phyloP scores from a whole-genome alignment of 495 filamentous ascomycete species.

The Parachaetomium inaequale region DNA sequence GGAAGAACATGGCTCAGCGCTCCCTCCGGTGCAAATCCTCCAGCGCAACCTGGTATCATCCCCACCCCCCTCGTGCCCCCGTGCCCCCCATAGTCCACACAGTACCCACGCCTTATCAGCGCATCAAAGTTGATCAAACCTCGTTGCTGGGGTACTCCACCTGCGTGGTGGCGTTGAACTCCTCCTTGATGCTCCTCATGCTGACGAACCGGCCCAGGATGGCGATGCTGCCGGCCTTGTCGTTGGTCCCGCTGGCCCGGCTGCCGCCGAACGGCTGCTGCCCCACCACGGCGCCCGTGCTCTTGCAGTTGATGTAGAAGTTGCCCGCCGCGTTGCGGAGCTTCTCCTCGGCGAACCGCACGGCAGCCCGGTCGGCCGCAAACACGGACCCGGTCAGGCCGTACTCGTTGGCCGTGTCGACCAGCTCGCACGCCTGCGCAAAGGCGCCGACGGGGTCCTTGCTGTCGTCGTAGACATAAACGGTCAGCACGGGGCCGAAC shows the following conservation, averaged over 20 bases:
- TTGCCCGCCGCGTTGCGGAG: constrained; percentile 79
- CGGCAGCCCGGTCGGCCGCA: constrained; percentile 63
- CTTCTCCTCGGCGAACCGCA: constrained; percentile 65
- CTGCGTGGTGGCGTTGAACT: constrained; percentile 64
- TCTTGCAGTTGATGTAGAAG: constrained; percentile 94
- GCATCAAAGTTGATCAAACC: constrained; percentile 19
- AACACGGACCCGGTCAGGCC: constrained; percentile 79
- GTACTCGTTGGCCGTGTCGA: constrained; percentile 69
- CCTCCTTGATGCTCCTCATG: constrained; percentile 84
- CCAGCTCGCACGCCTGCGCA: constrained; percentile 49
- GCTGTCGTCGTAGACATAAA: constrained; percentile 69
- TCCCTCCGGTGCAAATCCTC: neutral
- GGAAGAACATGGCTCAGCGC: constrained; percentile 2
- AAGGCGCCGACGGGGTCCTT: constrained; percentile 53
- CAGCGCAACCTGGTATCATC: neutral
- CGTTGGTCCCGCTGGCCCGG: constrained; percentile 82
- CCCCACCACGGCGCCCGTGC: constrained; percentile 84
- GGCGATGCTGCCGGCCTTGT: constrained; percentile 81
- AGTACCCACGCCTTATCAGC: neutral
- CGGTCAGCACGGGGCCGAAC: constrained; percentile 69
- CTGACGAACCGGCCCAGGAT: constrained; percentile 77
- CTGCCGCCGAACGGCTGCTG: constrained; percentile 91
- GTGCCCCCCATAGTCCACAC: neutral
- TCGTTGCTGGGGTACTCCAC: constrained; percentile 83
- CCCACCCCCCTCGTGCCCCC: neutral